Conservation (phyloP, 2,329 filamentous ascomycete genomes). For the Colletotrichum tropicicola region DNA sequence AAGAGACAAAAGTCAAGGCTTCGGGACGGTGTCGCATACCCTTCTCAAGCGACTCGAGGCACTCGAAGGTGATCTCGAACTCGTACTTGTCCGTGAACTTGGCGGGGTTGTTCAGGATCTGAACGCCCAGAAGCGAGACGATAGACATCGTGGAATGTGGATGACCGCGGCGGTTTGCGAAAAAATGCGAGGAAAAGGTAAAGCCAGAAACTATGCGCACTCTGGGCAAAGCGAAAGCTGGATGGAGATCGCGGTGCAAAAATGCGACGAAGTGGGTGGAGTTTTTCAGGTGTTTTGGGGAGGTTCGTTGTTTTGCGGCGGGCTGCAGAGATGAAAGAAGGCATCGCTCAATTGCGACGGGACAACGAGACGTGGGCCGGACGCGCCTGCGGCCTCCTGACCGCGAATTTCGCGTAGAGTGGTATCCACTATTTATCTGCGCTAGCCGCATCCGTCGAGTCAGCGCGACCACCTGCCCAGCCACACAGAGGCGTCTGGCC, state of each 20-base stretch:
- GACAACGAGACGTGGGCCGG: conserved; percentile 25
- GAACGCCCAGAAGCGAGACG: conserved; percentile 93
- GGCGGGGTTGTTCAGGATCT: conserved; percentile 97
- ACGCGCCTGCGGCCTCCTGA: conserved; percentile 29
- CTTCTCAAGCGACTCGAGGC: conserved; percentile 92
- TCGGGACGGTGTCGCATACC: conserved; percentile 57
- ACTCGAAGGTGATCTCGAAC: conserved; percentile 99
- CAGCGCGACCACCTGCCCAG: too few species aligned
- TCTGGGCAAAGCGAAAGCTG: not conserved
- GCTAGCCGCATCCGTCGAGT: not conserved
- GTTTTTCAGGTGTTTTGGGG: conserved; percentile 5
- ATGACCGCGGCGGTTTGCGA: conserved; percentile 1
- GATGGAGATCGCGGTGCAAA: not conserved
- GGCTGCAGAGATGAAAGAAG: conserved; percentile 23
- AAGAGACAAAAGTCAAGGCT: not conserved
- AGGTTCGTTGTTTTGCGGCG: conserved; percentile 9
- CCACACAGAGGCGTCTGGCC: too few species aligned
- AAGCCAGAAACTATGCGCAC: not conserved
- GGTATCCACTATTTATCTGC: not conserved
- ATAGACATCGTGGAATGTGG: conserved; percentile 77
- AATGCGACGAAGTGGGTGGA: not conserved
- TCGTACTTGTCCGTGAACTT: conserved; percentile 92
- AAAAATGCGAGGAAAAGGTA: not conserved
- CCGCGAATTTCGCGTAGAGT: conserved; percentile 34
- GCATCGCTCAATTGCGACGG: conserved; percentile 23